Conservation (phyloP, 1,284 basidiomycete species). For the Rhodotorula sp. region DNA sequence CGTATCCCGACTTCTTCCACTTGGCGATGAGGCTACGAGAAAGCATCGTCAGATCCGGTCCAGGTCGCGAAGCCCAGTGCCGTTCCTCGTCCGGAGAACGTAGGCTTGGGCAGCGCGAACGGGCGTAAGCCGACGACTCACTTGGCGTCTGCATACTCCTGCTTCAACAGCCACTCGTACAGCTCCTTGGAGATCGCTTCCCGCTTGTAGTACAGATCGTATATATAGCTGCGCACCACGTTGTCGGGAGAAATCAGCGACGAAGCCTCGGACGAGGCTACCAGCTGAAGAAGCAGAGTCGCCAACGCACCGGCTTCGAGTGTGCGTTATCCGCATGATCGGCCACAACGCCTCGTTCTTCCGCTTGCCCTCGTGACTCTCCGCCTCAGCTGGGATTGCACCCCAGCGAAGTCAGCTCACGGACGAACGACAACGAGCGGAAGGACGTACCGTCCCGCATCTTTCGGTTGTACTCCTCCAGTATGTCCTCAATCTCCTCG, state of each 20-base stretch:
- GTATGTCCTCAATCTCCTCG: slow-evolving; percentile 63
- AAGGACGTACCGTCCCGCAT: slow-evolving; percentile 67
- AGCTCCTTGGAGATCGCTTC: slow-evolving; percentile 91
- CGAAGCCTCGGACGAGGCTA: not conserved
- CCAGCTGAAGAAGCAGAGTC: no score
- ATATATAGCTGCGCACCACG: slow-evolving; percentile 68
- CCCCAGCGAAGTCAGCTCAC: not conserved
- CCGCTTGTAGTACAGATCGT: slow-evolving; percentile 97
- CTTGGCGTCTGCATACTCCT: slow-evolving; percentile 97
- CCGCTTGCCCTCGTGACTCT: slow-evolving; percentile 95
- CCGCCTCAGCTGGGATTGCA: slow-evolving; percentile 71
- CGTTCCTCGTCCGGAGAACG: no score
- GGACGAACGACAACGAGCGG: not conserved
- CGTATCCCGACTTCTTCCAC: slow-evolving; percentile 99
- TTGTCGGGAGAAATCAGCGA: no score
- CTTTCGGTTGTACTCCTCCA: slow-evolving; percentile 45
- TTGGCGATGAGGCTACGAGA: slow-evolving; percentile 84
- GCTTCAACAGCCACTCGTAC: slow-evolving; percentile 97
- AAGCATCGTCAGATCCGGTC: not conserved
- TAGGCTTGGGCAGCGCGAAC: not conserved
- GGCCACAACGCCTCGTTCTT: slow-evolving; percentile 98
- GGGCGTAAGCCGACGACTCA: slow-evolving; percentile 54
- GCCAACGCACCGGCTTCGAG: slow-evolving; percentile 61
- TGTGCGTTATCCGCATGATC: slow-evolving; percentile 96
- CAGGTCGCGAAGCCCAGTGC: no score